Percentiles rank a stretch among this genome's conserved stretches.
Conservation (phyloP, 2,329 filamentous ascomycete species). For the Ceratocystiopsis sp. region DNA sequence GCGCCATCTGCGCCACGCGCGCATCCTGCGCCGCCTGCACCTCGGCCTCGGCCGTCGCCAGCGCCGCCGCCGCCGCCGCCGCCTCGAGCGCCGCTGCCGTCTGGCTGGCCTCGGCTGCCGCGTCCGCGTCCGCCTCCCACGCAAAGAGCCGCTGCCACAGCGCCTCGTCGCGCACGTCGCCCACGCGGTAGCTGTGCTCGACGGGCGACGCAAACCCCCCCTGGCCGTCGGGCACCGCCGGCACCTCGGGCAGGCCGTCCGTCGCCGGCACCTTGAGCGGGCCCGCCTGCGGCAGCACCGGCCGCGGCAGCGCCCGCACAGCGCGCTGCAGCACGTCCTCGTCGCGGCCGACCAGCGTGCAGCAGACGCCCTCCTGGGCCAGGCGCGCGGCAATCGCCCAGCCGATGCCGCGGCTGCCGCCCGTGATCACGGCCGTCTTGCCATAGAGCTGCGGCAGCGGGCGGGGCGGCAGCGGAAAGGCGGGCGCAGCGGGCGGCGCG, state of each 20-base stretch:
- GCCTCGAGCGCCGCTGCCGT: no score
- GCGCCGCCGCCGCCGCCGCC: no score
- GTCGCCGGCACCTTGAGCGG: no score
- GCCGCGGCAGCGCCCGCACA: slow-evolving; percentile 13
- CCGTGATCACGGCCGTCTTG: slow-evolving; percentile 13
- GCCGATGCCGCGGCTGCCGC: slow-evolving; percentile 55
- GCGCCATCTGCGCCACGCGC: no score
- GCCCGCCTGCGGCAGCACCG: slow-evolving; percentile 8
- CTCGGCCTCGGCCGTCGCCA: no score
- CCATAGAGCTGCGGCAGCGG: no score
- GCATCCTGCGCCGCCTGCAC: no score
- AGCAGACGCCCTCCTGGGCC: slow-evolving; percentile 39
- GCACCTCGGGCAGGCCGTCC: not conserved
- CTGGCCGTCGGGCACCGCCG: not conserved
- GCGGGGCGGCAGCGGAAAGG: no score
- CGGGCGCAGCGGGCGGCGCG: no score
- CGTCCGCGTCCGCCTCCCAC: no score
- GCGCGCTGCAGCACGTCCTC: slow-evolving; percentile 25
- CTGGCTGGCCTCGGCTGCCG: no score
- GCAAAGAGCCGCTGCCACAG: slow-evolving; percentile 9
- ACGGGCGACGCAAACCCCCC: no score
- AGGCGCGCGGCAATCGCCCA: slow-evolving; percentile 50
- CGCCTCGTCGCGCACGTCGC: slow-evolving; percentile 9
- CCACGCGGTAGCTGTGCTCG: slow-evolving; percentile 6
- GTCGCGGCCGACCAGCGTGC: slow-evolving; percentile 45